Base-by-base conservation (phyloP, 2,329 filamentous ascomycete species). In the Botrytis paeoniae region DNA sequence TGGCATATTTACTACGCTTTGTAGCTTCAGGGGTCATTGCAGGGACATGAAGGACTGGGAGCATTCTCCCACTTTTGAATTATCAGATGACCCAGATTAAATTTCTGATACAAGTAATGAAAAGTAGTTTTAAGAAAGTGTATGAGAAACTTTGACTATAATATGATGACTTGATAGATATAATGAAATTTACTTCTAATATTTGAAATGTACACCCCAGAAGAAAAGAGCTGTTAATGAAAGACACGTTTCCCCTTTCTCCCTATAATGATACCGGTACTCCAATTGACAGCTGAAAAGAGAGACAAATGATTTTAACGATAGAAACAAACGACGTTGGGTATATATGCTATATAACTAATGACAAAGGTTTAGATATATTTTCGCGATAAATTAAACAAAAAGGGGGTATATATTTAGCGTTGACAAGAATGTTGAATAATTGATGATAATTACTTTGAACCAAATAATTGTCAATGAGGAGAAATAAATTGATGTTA, bases 1-100 rank as follows among this genome's bases (percentile, higher is more conserved):
- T 72, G 16, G 64, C 32, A 71, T 77, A 78, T 68, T 76, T 73
- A 61, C 70, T 74, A 39, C 70, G 73, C 66, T 77, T 78, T 65
- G 74, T 48, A 54, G 68, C 62, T 72, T 78, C 75, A 63, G 75
- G 69, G 72, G 76, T 73, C 51, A 75, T 69, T 14, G 60, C 70
- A 54, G 74, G 63, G 20, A 66, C 62, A 48, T 72, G 39, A 71
- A 65, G 70, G 25, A 74, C 71, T 32, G 74, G 71, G 73, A 73
- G 70, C 75, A 76, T 75, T 32, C 41, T 74, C 65, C 65, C 35
- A 41, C 65, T 59, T 41, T 57, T 57, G 48, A 37, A 37, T 41
- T 69, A 32, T 57, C 48, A 41, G 20, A 69, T 57, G n/a, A 25
- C 35, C 65, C 12, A 65, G 37, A n/a, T 18, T 41, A 54, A 57